Evolutionary conservation across 768 basidiomycete species (phyloP), one percentile per base, ranked within the genome.

Genomic region (Pisolithus microcarpus): DNA sequence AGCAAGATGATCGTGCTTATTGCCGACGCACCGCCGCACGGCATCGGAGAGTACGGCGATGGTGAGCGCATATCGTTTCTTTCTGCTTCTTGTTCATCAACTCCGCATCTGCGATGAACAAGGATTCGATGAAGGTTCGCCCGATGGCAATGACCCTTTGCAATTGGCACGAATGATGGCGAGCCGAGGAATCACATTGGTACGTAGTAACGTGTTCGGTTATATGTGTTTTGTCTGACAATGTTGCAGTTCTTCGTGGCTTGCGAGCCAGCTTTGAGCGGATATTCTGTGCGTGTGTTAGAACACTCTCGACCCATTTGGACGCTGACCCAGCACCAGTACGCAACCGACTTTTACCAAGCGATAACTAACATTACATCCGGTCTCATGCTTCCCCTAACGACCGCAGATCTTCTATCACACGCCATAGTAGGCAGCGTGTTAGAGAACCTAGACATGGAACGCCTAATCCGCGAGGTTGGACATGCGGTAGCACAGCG

Each of bases 381-480:
- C 15, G 95, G 94, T 13, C 77, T 94, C 48, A 96, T 97, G 91
- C 79, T 98, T 7, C 95, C 95, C 2, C 76, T 98, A 45, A 94
- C 93, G 11, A 97, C 93, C 19, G 95, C 95, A 44, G 89, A 93
- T 68, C 78, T 96, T 36, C 82, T 98, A 44, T 82, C 94, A 16
- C 91, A 95, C 62, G 95, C 95, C 28, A 98, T 98, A 52, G 92
- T 94, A 50, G 95, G 93, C 31, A 91, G 90, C 65, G 94, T 97
- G 39, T 77, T 98, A 26, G 95, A 98, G 72, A 96, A 97, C 61
- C 82, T 97, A 53, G 95, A 98, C 67, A 95, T 98, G 95, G 95
- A 98, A 62, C 81, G 92, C 28, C 78, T 98, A 37, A 91, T 98
- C 51, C 82, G 84, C 36, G 95, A 98, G 70, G 93, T 98, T 45